Percentiles rank a stretch among this genome's conserved stretches.
Conservation (phyloP, 78 protist genomes). For the Emiliania huxleyi region DNA sequence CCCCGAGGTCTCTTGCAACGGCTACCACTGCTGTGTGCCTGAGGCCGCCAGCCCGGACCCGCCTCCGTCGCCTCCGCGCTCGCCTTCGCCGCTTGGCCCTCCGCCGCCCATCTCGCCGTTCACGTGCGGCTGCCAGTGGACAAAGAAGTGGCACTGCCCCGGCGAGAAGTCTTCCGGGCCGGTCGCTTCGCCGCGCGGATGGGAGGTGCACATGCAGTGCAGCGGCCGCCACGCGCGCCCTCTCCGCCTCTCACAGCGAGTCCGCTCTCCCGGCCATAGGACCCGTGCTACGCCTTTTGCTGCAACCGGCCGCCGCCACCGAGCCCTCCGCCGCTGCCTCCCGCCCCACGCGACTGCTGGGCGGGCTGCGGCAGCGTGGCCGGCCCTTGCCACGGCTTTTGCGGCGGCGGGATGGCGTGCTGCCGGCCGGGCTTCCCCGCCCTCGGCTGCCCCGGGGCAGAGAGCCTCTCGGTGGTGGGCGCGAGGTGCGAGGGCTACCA, state of each 20-base stretch:
- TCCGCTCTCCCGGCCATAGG: too few species aligned
- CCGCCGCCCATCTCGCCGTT: not conserved
- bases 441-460: not conserved
- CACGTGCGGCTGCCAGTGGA: not conserved
- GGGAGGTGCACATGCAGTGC: too few species aligned
- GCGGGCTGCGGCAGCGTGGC: not conserved
- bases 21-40: not conserved
- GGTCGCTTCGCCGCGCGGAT: not conserved
- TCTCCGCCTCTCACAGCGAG: too few species aligned
- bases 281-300: not conserved
- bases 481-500: not conserved
- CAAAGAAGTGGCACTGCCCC: not conserved
- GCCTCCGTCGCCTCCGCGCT: not conserved
- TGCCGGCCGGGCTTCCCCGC: not conserved
- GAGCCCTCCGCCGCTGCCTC: not conserved
- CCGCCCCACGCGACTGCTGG: not conserved
- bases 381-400: not conserved
- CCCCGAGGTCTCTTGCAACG: not conserved
- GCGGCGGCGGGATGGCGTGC: not conserved
- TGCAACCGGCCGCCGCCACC: not conserved
- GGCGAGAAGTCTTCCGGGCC: not conserved
- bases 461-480: too few species aligned
- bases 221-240: too few species aligned
- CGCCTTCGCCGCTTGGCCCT: not conserved
- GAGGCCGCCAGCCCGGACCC: not conserved